These are phyloP conservation scores for Ophiostoma ips DNA, from an alignment of 2,329 filamentous ascomycete genomes.

Conservation along the genomic window DNA sequence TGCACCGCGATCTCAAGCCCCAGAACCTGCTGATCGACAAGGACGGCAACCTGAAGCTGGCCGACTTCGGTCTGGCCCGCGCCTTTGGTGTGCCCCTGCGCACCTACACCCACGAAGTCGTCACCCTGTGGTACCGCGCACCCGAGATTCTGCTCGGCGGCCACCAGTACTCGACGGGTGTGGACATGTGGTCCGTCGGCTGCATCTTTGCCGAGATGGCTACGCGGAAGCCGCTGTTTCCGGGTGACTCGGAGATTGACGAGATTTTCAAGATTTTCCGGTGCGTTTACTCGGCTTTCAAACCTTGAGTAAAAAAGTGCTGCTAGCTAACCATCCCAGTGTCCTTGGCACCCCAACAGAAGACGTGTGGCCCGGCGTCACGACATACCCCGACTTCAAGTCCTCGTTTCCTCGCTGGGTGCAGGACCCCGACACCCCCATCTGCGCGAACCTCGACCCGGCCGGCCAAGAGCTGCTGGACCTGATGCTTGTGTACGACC, in stretches of 20 bases:
- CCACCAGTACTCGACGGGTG: conserved; percentile 80
- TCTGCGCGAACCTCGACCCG: conserved; percentile 60
- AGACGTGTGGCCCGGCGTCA: conserved; percentile 70
- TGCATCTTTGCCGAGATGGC: conserved; percentile 92
- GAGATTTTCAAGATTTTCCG: conserved; percentile 93
- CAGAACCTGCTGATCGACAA: conserved; percentile 75
- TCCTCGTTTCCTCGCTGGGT: conserved; percentile 77
- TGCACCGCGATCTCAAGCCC: conserved; percentile 76
- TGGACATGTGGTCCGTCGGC: conserved; percentile 86
- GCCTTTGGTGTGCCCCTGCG: conserved; percentile 78
- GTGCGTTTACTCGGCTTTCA: background rate
- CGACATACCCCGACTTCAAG: conserved; percentile 82
- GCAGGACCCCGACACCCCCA: conserved; percentile 46
- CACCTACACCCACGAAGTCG: conserved; percentile 85
- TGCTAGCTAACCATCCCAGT: background rate
- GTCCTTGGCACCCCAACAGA: conserved; percentile 72
- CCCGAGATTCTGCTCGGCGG: conserved; percentile 79
- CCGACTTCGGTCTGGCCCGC: conserved; percentile 75
- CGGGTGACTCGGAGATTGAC: conserved; percentile 81
- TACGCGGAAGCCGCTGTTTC: conserved; percentile 77
- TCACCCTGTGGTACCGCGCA: conserved; percentile 78
- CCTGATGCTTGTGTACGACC: conserved; percentile 67
- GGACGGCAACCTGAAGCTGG: conserved; percentile 76
- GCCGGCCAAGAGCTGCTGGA: conserved; percentile 51
- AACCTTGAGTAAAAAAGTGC: no score